Evolutionary conservation across 805 yeast species (phyloP).

Genomic region (Zygosaccharomyces gambellarensis): DNA sequence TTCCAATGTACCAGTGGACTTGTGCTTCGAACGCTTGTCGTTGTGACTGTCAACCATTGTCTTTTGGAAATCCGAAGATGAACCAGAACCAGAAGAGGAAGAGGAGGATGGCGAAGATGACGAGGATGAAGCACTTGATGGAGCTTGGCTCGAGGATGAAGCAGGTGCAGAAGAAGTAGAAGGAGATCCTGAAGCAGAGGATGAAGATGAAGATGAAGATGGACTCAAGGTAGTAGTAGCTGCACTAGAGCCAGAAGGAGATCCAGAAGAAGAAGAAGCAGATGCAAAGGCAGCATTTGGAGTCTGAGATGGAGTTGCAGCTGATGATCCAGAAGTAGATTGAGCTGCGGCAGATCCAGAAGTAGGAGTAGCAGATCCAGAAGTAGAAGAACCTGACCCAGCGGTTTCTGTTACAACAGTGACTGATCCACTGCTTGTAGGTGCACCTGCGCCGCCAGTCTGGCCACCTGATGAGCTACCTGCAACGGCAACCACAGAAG

Average conservation of each 20-base stretch:
- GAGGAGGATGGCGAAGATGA: conserved; percentile 4
- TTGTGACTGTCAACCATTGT: conserved; percentile 60
- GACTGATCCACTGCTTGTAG: conserved; percentile 60
- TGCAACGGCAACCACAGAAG: conserved; percentile 45
- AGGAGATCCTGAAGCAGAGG: conserved; percentile 8
- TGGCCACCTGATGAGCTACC: conserved; percentile 44
- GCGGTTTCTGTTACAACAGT: conserved; percentile 46
- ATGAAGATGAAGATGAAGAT: conserved; percentile 5
- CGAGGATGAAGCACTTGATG: conserved; percentile 12
- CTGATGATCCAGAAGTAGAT: conserved; percentile 4
- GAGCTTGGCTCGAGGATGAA: conserved; percentile 9
- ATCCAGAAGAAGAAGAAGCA: background rate
- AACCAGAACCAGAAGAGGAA: conserved; percentile 26
- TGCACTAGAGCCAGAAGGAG: conserved; percentile 1
- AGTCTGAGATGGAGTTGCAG: conserved; percentile 3
- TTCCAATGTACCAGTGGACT: conserved; percentile 35
- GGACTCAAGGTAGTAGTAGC: conserved; percentile 4
- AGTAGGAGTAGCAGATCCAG: background rate
- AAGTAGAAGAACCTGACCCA: conserved; percentile 1
- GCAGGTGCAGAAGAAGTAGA: conserved; percentile 9
- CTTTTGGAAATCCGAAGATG: conserved; percentile 24
- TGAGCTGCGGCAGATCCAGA: background rate
- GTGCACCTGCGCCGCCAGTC: conserved; percentile 68
- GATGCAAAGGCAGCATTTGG: conserved; percentile 1
- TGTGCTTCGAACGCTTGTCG: conserved; percentile 51